These are phyloP conservation scores for Neurospora sp. DNA, from an alignment of 495 filamentous ascomycete genomes.

Conservation along the genomic window DNA sequence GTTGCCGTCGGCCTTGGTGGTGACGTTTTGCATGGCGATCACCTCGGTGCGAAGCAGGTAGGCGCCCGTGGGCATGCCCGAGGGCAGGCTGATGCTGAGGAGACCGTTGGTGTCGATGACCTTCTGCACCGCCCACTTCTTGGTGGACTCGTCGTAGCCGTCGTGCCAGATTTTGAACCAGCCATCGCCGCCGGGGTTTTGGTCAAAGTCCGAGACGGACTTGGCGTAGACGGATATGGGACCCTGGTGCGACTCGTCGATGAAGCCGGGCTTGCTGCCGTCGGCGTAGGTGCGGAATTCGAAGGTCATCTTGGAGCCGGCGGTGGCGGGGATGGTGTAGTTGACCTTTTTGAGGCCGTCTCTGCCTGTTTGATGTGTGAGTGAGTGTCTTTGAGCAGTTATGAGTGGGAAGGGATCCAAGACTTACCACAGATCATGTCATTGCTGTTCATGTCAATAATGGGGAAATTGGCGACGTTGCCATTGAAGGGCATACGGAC, in stretches of 20 bases:
- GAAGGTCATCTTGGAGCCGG: constrained; percentile 49
- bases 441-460: constrained; percentile 37
- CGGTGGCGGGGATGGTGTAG: constrained; percentile 45
- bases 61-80: constrained; percentile 49
- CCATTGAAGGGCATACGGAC: constrained; percentile 52
- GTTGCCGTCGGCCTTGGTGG: constrained; percentile 17
- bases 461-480: constrained; percentile 40
- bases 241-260: constrained; percentile 57
- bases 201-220: constrained; percentile 36
- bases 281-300: constrained; percentile 54
- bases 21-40: constrained; percentile 55
- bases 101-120: constrained; percentile 56
- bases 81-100: constrained; percentile 48
- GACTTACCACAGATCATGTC: constrained; percentile 64
- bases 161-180: constrained; percentile 77
- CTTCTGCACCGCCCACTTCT: constrained; percentile 59
- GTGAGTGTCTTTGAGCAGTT: neutral
- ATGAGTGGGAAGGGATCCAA: neutral
- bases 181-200: constrained; percentile 44
- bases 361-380: constrained; percentile 30
- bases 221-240: constrained; percentile 70
- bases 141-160: constrained; percentile 43
- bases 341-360: constrained; percentile 46
- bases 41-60: constrained; percentile 62
- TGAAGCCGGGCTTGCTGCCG: constrained; percentile 38